Evolutionary conservation across 768 basidiomycete species (phyloP).

Genomic region (Amanita pseudoporphyria): DNA sequence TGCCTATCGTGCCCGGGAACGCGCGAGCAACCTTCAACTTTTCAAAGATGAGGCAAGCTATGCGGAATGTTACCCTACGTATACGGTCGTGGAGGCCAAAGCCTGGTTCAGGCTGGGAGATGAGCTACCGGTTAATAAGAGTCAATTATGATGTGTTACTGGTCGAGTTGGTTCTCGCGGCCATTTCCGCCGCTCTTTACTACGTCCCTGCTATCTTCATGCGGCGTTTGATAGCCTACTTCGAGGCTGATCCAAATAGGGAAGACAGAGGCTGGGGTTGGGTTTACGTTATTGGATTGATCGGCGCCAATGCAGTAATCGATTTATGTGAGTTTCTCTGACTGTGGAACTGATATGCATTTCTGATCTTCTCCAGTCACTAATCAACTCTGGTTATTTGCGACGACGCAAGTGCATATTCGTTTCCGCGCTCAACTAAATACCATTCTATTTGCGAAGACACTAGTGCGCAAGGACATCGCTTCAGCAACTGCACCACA

Average conservation of each 20-base stretch:
- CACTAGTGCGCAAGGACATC: slow-evolving; percentile 75
- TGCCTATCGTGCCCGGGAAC: slow-evolving; percentile 68
- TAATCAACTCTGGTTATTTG: slow-evolving; percentile 62
- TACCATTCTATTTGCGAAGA: slow-evolving; percentile 79
- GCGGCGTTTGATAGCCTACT: slow-evolving; percentile 46
- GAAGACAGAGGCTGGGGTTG: slow-evolving; percentile 61
- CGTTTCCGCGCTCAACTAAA: slow-evolving; percentile 70
- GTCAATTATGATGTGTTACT: slow-evolving; percentile 39
- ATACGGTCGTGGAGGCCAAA: slow-evolving; percentile 50
- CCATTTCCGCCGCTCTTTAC: slow-evolving; percentile 49
- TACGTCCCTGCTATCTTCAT: slow-evolving; percentile 59
- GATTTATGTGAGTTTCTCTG: slow-evolving; percentile 21
- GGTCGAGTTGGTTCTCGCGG: slow-evolving; percentile 40
- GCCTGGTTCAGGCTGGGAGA: slow-evolving; percentile 54
- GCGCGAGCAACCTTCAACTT: slow-evolving; percentile 66
- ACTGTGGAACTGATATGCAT: neutral
- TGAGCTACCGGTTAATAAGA: slow-evolving; percentile 50
- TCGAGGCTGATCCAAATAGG: slow-evolving; percentile 53
- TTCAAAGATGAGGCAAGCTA: slow-evolving; percentile 48
- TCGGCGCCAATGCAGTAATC: slow-evolving; percentile 22
- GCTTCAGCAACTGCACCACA: slow-evolving; percentile 43
- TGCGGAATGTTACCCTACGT: slow-evolving; percentile 39
- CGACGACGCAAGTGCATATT: slow-evolving; percentile 62
- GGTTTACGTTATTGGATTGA: slow-evolving; percentile 40
- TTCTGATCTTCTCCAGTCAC: slow-evolving; percentile 30